These are phyloP conservation scores for Nissolia schottii DNA, from an alignment of 306 rosid genomes.

Conservation along the genomic window DNA sequence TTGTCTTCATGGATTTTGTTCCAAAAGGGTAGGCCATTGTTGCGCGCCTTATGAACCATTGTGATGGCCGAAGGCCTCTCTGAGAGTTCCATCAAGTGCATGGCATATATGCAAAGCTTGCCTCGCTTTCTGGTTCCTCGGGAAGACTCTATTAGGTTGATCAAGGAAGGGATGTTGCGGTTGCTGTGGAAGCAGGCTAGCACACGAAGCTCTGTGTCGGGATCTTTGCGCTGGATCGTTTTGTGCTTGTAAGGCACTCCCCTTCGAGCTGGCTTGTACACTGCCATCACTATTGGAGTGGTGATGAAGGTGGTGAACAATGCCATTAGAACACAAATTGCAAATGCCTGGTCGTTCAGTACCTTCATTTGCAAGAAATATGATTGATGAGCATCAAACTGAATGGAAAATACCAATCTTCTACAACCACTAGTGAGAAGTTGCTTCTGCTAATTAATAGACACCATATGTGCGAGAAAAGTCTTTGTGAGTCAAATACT, in stretches of 20 bases:
- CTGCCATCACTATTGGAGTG: conserved; percentile 62
- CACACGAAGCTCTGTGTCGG: conserved; percentile 45
- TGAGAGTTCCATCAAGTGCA: conserved; percentile 78
- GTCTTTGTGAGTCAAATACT: not conserved
- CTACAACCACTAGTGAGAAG: no score
- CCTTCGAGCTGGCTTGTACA: conserved; percentile 57
- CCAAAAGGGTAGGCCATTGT: conserved; percentile 67
- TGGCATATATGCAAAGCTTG: conserved; percentile 55
- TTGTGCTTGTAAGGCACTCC: conserved; percentile 56
- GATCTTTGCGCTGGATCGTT: conserved; percentile 44
- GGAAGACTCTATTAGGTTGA: conserved; percentile 55
- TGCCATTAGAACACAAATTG: conserved; percentile 69
- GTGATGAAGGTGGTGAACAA: conserved; percentile 71
- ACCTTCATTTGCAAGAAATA: conserved; percentile 36
- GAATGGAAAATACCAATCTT: not conserved
- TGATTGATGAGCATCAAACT: not conserved
- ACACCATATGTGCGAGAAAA: not conserved
- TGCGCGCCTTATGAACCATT: conserved; percentile 70
- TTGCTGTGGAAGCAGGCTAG: conserved; percentile 63
- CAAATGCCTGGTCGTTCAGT: conserved; percentile 61
- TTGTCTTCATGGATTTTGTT: conserved; percentile 35
- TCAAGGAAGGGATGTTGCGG: conserved; percentile 47
- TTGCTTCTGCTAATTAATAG: not conserved
- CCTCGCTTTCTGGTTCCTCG: conserved; percentile 53
- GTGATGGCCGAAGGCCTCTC: conserved; percentile 75